phyloP scores from a whole-genome alignment of 352 stramenopile species.

The Phytophthora vignae region DNA sequence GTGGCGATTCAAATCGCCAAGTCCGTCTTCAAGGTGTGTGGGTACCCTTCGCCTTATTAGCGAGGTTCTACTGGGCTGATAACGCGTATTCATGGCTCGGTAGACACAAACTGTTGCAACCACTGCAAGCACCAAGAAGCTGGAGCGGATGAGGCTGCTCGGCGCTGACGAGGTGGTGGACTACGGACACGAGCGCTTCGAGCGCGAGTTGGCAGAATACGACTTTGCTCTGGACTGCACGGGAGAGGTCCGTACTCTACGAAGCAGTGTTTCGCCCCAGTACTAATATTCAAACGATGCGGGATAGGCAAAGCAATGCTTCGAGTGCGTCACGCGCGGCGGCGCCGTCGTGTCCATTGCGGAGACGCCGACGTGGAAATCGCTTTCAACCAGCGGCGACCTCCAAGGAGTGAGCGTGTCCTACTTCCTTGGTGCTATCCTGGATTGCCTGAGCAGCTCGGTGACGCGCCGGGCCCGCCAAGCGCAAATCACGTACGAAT shows the following conservation, averaged over 20 bases:
- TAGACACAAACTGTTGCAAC: slow-evolving; percentile 73
- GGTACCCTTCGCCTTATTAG: neutral
- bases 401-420: slow-evolving; percentile 51
- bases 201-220: slow-evolving; percentile 72
- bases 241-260: slow-evolving; percentile 49
- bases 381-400: slow-evolving; percentile 37
- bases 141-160: slow-evolving; percentile 70
- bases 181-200: slow-evolving; percentile 72
- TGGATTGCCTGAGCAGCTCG: slow-evolving; percentile 72
- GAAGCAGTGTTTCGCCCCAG: neutral
- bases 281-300: neutral
- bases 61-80: neutral
- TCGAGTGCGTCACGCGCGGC: slow-evolving; percentile 65
- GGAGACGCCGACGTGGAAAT: slow-evolving; percentile 58
- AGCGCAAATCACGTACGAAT: slow-evolving; percentile 65
- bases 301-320: slow-evolving; percentile 62
- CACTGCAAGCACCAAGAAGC: slow-evolving; percentile 71
- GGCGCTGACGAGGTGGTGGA: slow-evolving; percentile 78
- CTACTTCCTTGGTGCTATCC: slow-evolving; percentile 51
- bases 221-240: slow-evolving; percentile 85
- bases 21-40: slow-evolving; percentile 68
- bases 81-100: slow-evolving; percentile 1
- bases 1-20: slow-evolving; percentile 84
- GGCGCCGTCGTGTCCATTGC: slow-evolving; percentile 69
- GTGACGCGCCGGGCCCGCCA: slow-evolving; percentile 58